Base-by-base conservation (phyloP, 768 basidiomycete genomes). In the Tephrocybe rancida region DNA sequence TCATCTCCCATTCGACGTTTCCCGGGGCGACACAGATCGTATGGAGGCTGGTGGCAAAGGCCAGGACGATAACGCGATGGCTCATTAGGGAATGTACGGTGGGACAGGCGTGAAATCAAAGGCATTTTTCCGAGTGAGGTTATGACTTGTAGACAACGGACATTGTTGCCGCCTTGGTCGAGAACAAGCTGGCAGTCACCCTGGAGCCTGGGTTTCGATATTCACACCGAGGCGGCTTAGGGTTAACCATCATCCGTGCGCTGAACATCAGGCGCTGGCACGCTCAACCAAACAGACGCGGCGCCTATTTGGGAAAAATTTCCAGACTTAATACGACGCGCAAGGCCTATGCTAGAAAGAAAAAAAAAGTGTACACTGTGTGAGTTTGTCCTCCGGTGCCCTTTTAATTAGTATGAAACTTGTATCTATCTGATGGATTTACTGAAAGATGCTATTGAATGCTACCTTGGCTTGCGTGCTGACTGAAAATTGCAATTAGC, bases 1-100 rank as follows among this genome's bases (percentile, higher is more conserved):
- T 62, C 54, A 61, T 64, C 58, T 73, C 67, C 73, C 73, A 76
- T 26, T 60, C 58, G 4, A 68, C 63, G 46, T 70, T 66, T 10
- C 50, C 63, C 3, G 64, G 54, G 19, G 66, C 72, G 5, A 68
- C 48, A 49, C 70, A 70, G 51, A 74, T 64, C 2, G 63, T 49
- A 47, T 75, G 73, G 9, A 75, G 60, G 32, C 66, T 69, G 29
- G 73, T 65, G 11, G 63, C 63, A 18, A 75, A 39, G 1, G 67
- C 65, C 19, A 57, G 58, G 2, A 64, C 52, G 25, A 76, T 63
- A 49, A 75, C 63, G 55, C 68, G 69, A 63, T 72, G 64, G 66
- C 48, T 76, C 75, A 47, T 61, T 71, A 19, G 73, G 75, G n/a
- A 75, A n/a, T 5, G 19, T 50, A 16, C 41, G 57, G 13, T 47